Base-by-base conservation (phyloP, 208 protist genomes). In the Borovskyia barvae region DNA sequence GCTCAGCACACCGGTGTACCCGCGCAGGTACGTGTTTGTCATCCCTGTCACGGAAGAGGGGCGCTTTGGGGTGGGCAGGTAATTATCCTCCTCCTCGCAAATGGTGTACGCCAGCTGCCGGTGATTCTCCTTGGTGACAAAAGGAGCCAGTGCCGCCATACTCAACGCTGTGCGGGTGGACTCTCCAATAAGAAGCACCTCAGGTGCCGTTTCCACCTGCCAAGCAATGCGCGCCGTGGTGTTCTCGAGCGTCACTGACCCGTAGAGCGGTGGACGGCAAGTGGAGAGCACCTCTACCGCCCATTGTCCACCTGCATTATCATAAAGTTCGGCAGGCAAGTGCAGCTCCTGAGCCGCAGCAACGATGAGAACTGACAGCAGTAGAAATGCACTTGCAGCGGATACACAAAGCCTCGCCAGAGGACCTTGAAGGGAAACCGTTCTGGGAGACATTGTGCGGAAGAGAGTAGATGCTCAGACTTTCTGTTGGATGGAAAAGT, bases 301-400 rank as follows among this genome's bases (percentile, higher is more conserved):
- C 82, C 85, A 92, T 29, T 82, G 70, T 0, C 81, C 81, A 26
- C 62, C 79, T 17, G 81, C 82, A 36, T 69, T 48, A 22, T 78
- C 71, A 32, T 70, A 71, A 22, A 91, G 33, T 22, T 54, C 39
- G 35, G 57, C 54, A 8, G 84, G 84, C 2, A 90, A 48, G 29
- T 80, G 70, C 20, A 90, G 33, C 35, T 47, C 53, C 7, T 47
- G 43, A 24, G 62, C 43, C 2, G 30, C 20, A 12, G 65, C 41
- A n/a, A n/a, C n/a, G n/a, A n/a, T n/a, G n/a, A n/a, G n/a, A n/a
- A n/a, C n/a, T n/a, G n/a, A n/a, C n/a, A n/a, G n/a, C n/a, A n/a
- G n/a, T n/a, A n/a, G n/a, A n/a, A n/a, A n/a, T n/a, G n/a, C n/a
- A n/a, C n/a, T n/a, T n/a, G n/a, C n/a, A n/a, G n/a, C n/a, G n/a